Percentiles rank a stretch among this genome's conserved stretches.
phyloP scores from a whole-genome alignment of 495 filamentous ascomycete genomes.

The Lasiosphaeria miniovina region DNA sequence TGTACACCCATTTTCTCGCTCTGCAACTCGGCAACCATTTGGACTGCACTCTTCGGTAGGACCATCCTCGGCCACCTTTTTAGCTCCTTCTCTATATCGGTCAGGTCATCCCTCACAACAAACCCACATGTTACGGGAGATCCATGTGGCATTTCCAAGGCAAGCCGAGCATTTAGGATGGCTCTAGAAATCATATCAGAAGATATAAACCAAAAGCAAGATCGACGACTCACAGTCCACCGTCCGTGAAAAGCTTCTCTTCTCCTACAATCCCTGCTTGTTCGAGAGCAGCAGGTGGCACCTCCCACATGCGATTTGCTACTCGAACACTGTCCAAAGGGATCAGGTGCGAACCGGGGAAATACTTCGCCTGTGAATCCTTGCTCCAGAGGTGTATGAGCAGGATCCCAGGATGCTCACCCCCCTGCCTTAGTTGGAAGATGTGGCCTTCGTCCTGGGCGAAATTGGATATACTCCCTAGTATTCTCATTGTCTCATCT shows the following conservation, averaged over 20 bases:
- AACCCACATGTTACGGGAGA: constrained; percentile 5
- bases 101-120: constrained; percentile 3
- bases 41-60: constrained; percentile 1
- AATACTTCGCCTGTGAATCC: constrained; percentile 3
- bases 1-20: constrained; percentile 5
- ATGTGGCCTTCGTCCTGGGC: constrained; percentile 4
- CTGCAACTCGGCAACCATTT: constrained; percentile 5
- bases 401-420: constrained; percentile 1
- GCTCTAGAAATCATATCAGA: constrained; percentile 7
- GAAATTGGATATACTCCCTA: too few relatives aligned
- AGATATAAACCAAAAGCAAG: constrained; percentile 5
- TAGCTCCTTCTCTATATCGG: constrained; percentile 2
- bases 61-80: constrained; percentile 3
- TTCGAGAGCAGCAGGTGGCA: constrained; percentile 1
- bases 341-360: constrained; percentile 2
- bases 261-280: constrained; percentile 3
- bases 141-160: constrained; percentile 3
- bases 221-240: constrained; percentile 4
- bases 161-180: constrained; percentile 6
- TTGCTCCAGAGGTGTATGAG: constrained; percentile 3
- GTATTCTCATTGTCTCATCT: too few relatives aligned
- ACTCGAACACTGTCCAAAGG: constrained; percentile 5
- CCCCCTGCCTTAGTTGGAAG: constrained; percentile 5
- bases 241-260: background rate
- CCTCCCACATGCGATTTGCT: constrained; percentile 9